A percentile compares a stretch with the other conserved stretches of the same genome.
Conservation (phyloP, 108 stramenopile species). For the Chaetoceros muelleri region DNA sequence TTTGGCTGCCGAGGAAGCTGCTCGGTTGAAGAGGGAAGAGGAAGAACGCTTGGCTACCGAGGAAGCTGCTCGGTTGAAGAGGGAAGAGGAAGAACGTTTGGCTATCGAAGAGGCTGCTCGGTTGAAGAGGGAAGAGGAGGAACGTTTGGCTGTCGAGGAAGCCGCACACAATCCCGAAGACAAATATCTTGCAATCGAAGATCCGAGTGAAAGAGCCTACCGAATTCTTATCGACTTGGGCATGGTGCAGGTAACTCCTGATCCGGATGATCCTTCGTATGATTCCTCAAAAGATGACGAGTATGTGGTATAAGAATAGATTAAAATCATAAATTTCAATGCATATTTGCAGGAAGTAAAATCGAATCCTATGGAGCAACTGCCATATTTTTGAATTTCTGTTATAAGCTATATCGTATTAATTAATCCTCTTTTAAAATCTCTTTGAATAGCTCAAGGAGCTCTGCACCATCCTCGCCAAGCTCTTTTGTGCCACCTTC, state of each 20-base stretch:
- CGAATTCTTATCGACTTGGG: conserved; percentile 40
- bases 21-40: not conserved
- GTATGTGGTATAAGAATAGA: not conserved
- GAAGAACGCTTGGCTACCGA: too few relatives aligned
- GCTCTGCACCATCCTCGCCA: conserved; percentile 43
- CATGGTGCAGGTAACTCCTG: conserved; percentile 16
- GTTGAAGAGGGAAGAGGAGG: conserved; percentile 29
- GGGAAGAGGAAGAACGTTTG: not conserved
- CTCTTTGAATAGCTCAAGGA: conserved; percentile 69
- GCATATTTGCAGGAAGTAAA: too few relatives aligned
- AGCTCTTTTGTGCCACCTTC: conserved; percentile 29
- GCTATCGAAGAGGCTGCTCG: not conserved
- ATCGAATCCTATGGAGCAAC: too few relatives aligned
- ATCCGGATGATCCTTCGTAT: not conserved
- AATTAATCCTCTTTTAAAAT: conserved; percentile 48
- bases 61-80: not conserved
- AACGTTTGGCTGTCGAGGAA: conserved; percentile 8
- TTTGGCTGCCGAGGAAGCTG: not conserved
- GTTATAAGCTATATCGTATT: too few relatives aligned
- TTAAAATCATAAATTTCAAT: too few relatives aligned
- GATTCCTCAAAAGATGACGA: not conserved
- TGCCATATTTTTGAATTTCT: too few relatives aligned
- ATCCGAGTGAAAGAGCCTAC: conserved; percentile 33
- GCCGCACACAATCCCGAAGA: conserved; percentile 1
- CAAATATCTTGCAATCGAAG: conserved; percentile 40